These are phyloP conservation scores for Tuber borchii DNA, from an alignment of 495 filamentous ascomycete genomes.

Conservation along the genomic window DNA sequence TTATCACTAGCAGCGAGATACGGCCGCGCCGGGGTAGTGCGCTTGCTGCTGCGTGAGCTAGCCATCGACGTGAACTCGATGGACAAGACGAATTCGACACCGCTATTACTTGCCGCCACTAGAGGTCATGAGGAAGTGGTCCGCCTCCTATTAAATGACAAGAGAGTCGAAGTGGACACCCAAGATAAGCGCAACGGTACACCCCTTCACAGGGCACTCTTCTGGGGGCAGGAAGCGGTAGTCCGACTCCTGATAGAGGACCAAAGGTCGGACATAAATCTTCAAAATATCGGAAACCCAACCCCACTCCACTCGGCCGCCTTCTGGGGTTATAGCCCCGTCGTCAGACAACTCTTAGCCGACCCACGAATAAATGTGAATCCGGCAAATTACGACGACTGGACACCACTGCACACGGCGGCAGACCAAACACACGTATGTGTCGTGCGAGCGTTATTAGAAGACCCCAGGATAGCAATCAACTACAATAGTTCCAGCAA, in stretches of 20 bases:
- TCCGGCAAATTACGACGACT: conserved; percentile 18
- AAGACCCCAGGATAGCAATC: background rate
- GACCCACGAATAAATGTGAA: conserved; percentile 22
- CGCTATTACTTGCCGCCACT: conserved; percentile 26
- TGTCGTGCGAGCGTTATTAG: background rate
- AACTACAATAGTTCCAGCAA: background rate
- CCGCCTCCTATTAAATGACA: conserved; percentile 4
- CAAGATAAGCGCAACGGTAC: conserved; percentile 24
- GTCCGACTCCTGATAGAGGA: conserved; percentile 27
- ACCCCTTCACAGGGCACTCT: conserved; percentile 22
- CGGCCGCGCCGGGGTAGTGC: conserved; percentile 32
- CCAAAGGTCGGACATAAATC: conserved; percentile 16
- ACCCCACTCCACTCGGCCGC: conserved; percentile 29
- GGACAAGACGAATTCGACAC: conserved; percentile 9
- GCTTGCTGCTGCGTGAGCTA: conserved; percentile 24
- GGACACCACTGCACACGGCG: conserved; percentile 19
- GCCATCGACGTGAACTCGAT: conserved; percentile 18
- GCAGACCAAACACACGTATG: background rate
- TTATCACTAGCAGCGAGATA: conserved; percentile 30
- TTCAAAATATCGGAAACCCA: conserved; percentile 16
- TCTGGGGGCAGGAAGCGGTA: conserved; percentile 25
- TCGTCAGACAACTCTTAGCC: conserved; percentile 32
- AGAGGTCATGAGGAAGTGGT: conserved; percentile 23
- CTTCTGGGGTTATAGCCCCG: conserved; percentile 22
- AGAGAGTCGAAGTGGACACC: conserved; percentile 16